Percentiles rank a stretch among this genome's conserved stretches.
These are phyloP conservation scores for Xylaria sp. DNA, from an alignment of 2,329 filamentous ascomycete species.

Conservation along the genomic window DNA sequence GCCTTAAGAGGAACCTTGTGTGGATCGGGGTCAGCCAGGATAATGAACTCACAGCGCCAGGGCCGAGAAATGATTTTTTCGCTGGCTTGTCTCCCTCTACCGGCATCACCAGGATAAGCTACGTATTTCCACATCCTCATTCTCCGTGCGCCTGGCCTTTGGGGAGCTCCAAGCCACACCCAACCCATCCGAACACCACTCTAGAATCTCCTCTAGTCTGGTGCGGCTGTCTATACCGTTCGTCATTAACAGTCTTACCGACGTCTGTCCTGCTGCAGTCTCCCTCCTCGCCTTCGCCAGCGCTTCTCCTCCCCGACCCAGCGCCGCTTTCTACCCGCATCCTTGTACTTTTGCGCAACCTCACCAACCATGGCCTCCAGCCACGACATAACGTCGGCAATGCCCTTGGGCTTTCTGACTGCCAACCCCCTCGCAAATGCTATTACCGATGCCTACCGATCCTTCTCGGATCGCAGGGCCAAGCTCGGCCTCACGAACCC, in stretches of 20 bases:
- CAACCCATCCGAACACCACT: background rate
- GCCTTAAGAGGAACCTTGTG: slow-evolving; percentile 16
- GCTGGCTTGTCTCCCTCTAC: slow-evolving; percentile 2
- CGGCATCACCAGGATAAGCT: slow-evolving; percentile 16
- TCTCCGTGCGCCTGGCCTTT: slow-evolving; percentile 1
- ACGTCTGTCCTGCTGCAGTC: background rate
- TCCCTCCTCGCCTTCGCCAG: slow-evolving; percentile 10
- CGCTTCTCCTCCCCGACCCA: slow-evolving; percentile 1
- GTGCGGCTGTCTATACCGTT: background rate
- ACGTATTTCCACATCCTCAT: background rate
- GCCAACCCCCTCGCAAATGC: slow-evolving; percentile 74
- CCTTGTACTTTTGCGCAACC: slow-evolving; percentile 25
- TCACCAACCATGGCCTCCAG: slow-evolving; percentile 56
- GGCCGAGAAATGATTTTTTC: slow-evolving; percentile 29
- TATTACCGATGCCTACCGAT: slow-evolving; percentile 77
- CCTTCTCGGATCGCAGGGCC: slow-evolving; percentile 84
- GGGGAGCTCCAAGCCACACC: slow-evolving; percentile 10
- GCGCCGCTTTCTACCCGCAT: background rate
- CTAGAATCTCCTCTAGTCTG: background rate
- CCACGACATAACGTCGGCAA: slow-evolving; percentile 46
- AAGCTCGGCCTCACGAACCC: slow-evolving; percentile 90
- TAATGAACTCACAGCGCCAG: slow-evolving; percentile 23
- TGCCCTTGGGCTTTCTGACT: slow-evolving; percentile 69
- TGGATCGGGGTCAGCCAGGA: slow-evolving; percentile 20
- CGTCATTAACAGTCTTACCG: background rate